These are phyloP conservation scores for Blastomyces silverae DNA, from an alignment of 2,329 filamentous ascomycete genomes.

Conservation along the genomic window DNA sequence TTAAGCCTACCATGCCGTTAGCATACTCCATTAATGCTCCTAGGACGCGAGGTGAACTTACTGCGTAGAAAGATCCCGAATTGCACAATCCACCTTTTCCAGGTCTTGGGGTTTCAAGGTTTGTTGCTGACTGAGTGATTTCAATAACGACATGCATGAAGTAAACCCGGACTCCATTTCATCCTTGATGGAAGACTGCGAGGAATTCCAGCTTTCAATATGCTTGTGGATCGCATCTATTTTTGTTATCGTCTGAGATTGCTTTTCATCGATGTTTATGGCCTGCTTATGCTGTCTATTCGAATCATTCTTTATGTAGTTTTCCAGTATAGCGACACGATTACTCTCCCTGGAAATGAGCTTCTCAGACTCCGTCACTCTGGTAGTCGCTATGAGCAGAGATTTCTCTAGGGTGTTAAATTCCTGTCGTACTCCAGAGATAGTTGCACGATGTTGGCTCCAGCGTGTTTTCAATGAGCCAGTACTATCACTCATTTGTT, in stretches of 20 bases:
- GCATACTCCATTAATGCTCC: not conserved
- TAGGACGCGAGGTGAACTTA: constrained; percentile 21
- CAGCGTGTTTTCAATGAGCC: constrained; percentile 19
- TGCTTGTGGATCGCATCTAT: constrained; percentile 12
- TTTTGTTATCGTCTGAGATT: constrained; percentile 14
- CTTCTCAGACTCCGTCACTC: constrained; percentile 18
- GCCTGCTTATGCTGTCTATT: constrained; percentile 15
- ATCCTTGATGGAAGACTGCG: constrained; percentile 13
- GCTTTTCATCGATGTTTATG: constrained; percentile 10
- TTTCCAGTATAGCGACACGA: constrained; percentile 27
- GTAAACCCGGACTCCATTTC: constrained; percentile 15
- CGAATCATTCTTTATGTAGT: constrained; percentile 28
- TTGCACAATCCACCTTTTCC: constrained; percentile 12
- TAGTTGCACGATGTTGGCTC: constrained; percentile 22
- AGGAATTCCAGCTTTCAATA: constrained; percentile 10
- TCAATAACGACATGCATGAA: constrained; percentile 16
- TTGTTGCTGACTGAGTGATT: constrained; percentile 9
- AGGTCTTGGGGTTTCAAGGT: constrained; percentile 11
- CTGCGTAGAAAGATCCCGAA: constrained; percentile 23
- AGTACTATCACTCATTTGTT: constrained; percentile 25
- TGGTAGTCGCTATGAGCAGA: constrained; percentile 26
- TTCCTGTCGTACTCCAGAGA: constrained; percentile 22
- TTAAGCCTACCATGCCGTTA: constrained; percentile 23
- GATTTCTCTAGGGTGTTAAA: constrained; percentile 26
- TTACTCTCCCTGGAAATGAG: constrained; percentile 30